These are phyloP conservation scores for Termitomyces sp. DNA, from an alignment of 1,284 basidiomycete species.

Conservation along the genomic window DNA sequence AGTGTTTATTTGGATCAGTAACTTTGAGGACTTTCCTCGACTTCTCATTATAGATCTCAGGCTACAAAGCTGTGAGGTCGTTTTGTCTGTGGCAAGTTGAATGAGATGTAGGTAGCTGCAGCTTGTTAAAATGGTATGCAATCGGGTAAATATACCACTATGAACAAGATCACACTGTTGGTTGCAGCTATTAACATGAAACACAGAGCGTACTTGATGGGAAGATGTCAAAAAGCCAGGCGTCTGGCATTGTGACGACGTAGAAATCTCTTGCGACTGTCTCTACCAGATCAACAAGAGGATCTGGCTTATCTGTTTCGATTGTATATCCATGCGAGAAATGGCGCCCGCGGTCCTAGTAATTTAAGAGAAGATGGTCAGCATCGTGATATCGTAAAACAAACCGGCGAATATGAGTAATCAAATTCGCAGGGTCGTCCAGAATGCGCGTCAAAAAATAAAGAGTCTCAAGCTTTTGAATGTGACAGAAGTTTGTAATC, in stretches of 20 bases:
- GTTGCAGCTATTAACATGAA: too few relatives aligned
- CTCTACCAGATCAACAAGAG: constrained; percentile 23
- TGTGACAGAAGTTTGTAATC: constrained; percentile 3
- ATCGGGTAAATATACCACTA: constrained; percentile 18
- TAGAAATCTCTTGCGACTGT: constrained; percentile 25
- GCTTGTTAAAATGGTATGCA: constrained; percentile 23
- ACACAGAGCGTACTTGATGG: constrained; percentile 18
- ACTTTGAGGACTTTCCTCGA: too few relatives aligned
- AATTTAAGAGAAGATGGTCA: neutral
- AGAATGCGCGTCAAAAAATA: constrained; percentile 20
- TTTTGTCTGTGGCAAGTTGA: constrained; percentile 12
- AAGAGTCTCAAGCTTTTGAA: constrained; percentile 22
- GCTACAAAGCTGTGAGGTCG: constrained; percentile 22
- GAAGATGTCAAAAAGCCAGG: constrained; percentile 24
- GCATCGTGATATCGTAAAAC: neutral
- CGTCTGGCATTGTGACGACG: constrained; percentile 20
- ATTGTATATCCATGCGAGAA: constrained; percentile 25
- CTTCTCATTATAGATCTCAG: too few relatives aligned
- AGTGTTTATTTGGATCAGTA: too few relatives aligned
- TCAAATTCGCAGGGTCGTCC: constrained; percentile 19
- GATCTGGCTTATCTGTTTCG: constrained; percentile 20
- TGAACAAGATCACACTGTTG: neutral
- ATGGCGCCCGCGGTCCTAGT: constrained; percentile 21
- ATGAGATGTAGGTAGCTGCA: constrained; percentile 17
- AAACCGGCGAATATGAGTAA: constrained; percentile 21